Base-by-base conservation (phyloP, 208 protist species). In the Tetramitus jugosus region DNA sequence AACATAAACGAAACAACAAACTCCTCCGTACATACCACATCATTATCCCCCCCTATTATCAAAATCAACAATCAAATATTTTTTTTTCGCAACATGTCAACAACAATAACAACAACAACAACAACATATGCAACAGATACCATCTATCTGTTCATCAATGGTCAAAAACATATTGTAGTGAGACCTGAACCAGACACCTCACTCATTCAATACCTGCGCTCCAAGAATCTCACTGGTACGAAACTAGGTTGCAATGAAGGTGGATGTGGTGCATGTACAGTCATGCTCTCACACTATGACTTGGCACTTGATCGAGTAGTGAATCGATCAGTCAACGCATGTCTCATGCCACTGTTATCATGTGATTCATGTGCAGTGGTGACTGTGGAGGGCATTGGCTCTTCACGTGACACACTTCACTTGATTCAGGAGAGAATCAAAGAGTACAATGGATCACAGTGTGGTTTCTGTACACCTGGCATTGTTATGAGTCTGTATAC, bases 381-480 rank as follows among this genome's bases (percentile, higher is more conserved):
- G 0, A 72, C 86, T 13, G 83, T 88, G 1, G 86, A 90, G 62
- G 85, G 87, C 7, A 67, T 90, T 10, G 86, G 86, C 23, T 33
- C 45, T 77, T 33, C 31, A 37, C 1, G 49, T 26, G 45, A 60
- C 6, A 40, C 52, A 1, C 23, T 46, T 1, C 72, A 43, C 33
- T 60, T 64, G 35, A 35, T 77, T 39, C 60, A 79, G 62, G 29
- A 42, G 10, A 1, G 37, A 37, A 37, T 39, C 35, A 2, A 29
- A 67, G 60, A 43, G 20, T 79, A n/a, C 33, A 33, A 31, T 52
- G 39, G 20, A 76, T 83, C 49, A 14, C 65, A 94, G 75, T 94
- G 92, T 76, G 92, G 92, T 31, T 94, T 89, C 69, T 95, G 92
- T 78, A 91, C 88, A 6, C 87, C 90, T 29, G 92, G 92, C 56